Conservation (phyloP, 345 rosid genomes). For the Balakata baccata region DNA sequence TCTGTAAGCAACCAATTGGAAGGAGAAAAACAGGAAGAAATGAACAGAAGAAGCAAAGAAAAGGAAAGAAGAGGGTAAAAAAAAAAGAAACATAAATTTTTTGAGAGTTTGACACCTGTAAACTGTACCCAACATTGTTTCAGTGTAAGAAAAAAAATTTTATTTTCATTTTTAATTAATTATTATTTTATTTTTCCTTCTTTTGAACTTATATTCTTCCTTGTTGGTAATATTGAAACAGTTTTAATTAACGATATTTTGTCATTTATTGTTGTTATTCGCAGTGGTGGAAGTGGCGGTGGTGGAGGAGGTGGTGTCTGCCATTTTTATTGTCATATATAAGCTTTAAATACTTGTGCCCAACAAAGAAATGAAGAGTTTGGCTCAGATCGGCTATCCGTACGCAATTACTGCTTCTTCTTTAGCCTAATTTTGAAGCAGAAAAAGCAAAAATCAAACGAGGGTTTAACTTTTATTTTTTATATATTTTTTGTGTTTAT, state of each 20-base stretch:
- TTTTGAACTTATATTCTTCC: neutral
- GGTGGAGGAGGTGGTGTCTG: constrained; percentile 26
- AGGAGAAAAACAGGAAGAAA: neutral
- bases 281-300: constrained; percentile 12
- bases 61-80: neutral
- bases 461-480: neutral
- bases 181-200: constrained; percentile 8
- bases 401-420: constrained; percentile 24
- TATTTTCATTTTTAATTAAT: neutral
- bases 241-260: constrained; percentile 26
- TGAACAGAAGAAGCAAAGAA: neutral
- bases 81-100: constrained; percentile 1
- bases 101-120: constrained; percentile 58
- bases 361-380: neutral
- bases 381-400: constrained; percentile 31
- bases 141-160: constrained; percentile 30
- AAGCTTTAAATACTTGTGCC: constrained; percentile 27
- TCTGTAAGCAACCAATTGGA: constrained; percentile 17
- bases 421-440: constrained; percentile 32
- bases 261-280: constrained; percentile 25
- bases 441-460: constrained; percentile 20
- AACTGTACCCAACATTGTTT: constrained; percentile 26
- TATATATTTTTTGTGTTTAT: neutral
- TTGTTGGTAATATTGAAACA: constrained; percentile 41
- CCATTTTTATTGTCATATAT: constrained; percentile 39